Evolutionary conservation across 305 asterid species (phyloP).

Genomic region (Fraxinus latifolia): DNA sequence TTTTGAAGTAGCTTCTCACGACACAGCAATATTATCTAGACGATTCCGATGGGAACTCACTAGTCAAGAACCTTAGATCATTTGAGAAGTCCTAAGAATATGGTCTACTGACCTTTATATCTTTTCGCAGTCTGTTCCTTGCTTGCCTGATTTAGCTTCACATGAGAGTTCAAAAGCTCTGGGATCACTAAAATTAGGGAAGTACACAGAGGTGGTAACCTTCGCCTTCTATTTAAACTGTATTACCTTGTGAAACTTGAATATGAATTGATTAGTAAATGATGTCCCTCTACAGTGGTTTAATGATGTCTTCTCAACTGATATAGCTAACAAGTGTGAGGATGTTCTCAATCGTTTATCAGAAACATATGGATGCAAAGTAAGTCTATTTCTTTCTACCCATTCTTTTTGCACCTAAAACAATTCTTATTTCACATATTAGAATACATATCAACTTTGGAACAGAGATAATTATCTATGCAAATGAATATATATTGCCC

Average conservation of each 20-base stretch:
- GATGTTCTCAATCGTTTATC: conserved; percentile 64
- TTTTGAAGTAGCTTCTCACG: conserved; percentile 3
- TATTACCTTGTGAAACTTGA: conserved; percentile 9
- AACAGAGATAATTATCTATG: conserved; percentile 14
- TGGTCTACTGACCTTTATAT: conserved; percentile 23
- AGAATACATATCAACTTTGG: conserved; percentile 15
- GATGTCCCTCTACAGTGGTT: conserved; percentile 77
- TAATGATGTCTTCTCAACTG: conserved; percentile 86
- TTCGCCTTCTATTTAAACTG: conserved; percentile 9
- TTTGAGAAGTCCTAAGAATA: background rate
- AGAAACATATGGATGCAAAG: conserved; percentile 82
- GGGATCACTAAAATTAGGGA: conserved; percentile 70
- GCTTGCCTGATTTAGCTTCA: conserved; percentile 70
- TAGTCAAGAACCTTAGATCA: conserved; percentile 18
- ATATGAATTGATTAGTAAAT: conserved; percentile 17
- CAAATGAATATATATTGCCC: conserved; percentile 15
- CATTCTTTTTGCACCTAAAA: background rate
- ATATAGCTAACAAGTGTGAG: conserved; percentile 76
- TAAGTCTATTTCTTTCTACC: conserved; percentile 25
- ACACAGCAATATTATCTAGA: conserved; percentile 10
- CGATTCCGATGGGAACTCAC: conserved; percentile 4
- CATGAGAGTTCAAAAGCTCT: conserved; percentile 38
- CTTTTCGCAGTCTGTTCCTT: conserved; percentile 69
- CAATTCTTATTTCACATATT: background rate
- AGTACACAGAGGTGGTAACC: conserved; percentile 73